Conservation (phyloP, 192 early-diverging fungal genomes). For the Backusella circina region DNA sequence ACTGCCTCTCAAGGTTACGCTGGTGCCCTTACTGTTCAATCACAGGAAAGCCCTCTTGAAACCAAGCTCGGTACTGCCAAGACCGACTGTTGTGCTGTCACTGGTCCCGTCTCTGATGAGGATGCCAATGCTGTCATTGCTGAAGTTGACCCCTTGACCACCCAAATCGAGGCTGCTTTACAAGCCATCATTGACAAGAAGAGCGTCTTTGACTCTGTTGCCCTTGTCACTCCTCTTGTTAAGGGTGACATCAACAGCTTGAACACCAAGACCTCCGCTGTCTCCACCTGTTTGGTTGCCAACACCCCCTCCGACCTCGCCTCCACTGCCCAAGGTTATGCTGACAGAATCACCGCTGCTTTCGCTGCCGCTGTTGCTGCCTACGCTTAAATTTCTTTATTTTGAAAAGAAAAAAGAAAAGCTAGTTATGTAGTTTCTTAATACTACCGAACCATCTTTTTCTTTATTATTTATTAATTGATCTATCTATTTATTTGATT, state of each 20-base stretch:
- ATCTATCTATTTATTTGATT: neutral
- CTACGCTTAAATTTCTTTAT: neutral
- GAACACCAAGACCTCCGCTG: too few species aligned
- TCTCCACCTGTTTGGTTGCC: too few species aligned
- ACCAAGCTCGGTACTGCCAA: neutral
- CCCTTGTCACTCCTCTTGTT: neutral
- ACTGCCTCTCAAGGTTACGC: neutral
- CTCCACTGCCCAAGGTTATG: neutral
- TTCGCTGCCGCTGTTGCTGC: neutral
- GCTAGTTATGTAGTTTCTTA: too few species aligned
- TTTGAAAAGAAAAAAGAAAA: too few species aligned
- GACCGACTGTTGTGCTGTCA: neutral
- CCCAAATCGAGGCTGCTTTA: neutral
- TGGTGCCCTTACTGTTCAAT: neutral
- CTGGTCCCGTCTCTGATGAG: neutral
- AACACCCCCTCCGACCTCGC: neutral
- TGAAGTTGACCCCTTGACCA: neutral
- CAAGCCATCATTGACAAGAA: neutral
- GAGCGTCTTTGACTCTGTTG: neutral
- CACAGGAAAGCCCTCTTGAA: neutral
- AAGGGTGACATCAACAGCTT: too few species aligned
- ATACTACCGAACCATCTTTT: neutral
- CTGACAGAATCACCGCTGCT: neutral
- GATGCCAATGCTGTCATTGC: slow-evolving; percentile 6
- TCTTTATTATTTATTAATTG: neutral